These are phyloP conservation scores for Trichophyton equinum DNA, from an alignment of 2,329 filamentous ascomycete genomes.

Conservation along the genomic window DNA sequence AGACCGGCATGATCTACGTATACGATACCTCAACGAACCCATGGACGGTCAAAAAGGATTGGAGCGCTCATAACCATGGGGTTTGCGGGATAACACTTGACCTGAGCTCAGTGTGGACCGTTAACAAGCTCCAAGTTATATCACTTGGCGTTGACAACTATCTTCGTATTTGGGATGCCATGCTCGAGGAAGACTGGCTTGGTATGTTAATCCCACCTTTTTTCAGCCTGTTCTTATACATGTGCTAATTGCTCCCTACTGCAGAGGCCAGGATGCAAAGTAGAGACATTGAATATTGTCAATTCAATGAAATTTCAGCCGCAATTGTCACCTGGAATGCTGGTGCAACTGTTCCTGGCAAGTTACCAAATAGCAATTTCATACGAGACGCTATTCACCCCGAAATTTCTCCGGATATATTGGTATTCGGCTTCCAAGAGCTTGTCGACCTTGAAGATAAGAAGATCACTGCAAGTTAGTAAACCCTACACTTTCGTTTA, in stretches of 20 bases:
- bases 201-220: slow-evolving; percentile 30
- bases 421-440: slow-evolving; percentile 96
- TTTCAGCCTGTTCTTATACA: neutral
- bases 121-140: slow-evolving; percentile 72
- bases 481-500: neutral
- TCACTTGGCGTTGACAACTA: slow-evolving; percentile 80
- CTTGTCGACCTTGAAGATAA: slow-evolving; percentile 97
- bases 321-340: slow-evolving; percentile 93
- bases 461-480: slow-evolving; percentile 79
- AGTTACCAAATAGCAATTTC: slow-evolving; percentile 65
- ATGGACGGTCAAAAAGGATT: slow-evolving; percentile 88
- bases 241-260: slow-evolving; percentile 13
- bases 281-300: slow-evolving; percentile 69
- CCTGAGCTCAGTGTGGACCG: slow-evolving; percentile 67
- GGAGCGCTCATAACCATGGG: slow-evolving; percentile 77
- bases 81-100: slow-evolving; percentile 69
- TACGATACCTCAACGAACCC: slow-evolving; percentile 75
- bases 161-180: slow-evolving; percentile 78
- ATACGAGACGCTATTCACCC: slow-evolving; percentile 66
- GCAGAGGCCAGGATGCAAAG: slow-evolving; percentile 72
- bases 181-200: slow-evolving; percentile 90
- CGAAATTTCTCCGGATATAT: slow-evolving; percentile 71
- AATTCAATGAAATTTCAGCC: slow-evolving; percentile 68
- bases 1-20: slow-evolving; percentile 83
- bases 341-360: slow-evolving; percentile 83